Evolutionary conservation across 1,139 yeast species (phyloP), one percentile per base, ranked within the genome.

Genomic region (Scheffersomyces titani): DNA sequence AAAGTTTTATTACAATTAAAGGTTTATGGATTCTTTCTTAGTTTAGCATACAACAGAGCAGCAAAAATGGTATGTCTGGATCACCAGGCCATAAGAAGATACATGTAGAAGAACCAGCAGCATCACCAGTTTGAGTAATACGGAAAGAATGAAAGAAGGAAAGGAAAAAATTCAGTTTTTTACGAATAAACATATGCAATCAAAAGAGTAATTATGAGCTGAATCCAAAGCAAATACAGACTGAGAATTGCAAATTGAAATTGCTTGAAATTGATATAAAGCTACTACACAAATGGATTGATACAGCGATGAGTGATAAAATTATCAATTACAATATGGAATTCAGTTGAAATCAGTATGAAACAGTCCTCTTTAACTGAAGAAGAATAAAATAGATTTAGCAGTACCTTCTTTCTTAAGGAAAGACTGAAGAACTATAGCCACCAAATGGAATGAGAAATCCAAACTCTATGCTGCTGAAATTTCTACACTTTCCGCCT

Each of bases 51-150:
- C 22, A 46, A 46, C 49, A 46, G 49, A 46, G 24, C 20, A 46
- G 49, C 49, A 46, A 46, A 46, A 46, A 46, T 46, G 49, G 49
- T 46, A 46, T 46, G 49, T 46, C 49, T 46, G 22, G 24, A 46
- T 30, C 40, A 16, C 40, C 40, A 30, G 9, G 13, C 6, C 9
- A 9, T 13, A 4, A 30, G 6, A 30, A 2, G 40, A 30, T 11
- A 11, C 13, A 30, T 5, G 40, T 30, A 30, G 40, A 30, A 30
- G 36, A 13, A 24, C 11, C 40, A 30, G 16, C 40, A 30, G 40
- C 16, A 30, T 11, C 40, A 30, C 16, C 2, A 6, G 13, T 6
- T 2, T 30, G 40, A 30, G 16, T 30, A 16, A 30, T 30, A 30
- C 11, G 36, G 36, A 24, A 24, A 6, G 6, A 22, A 22, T 22